A percentile compares a stretch with the other conserved stretches of the same genome.
Evolutionary conservation across 768 basidiomycete genomes (phyloP).

Genomic region (Crassisporium funariophilum): DNA sequence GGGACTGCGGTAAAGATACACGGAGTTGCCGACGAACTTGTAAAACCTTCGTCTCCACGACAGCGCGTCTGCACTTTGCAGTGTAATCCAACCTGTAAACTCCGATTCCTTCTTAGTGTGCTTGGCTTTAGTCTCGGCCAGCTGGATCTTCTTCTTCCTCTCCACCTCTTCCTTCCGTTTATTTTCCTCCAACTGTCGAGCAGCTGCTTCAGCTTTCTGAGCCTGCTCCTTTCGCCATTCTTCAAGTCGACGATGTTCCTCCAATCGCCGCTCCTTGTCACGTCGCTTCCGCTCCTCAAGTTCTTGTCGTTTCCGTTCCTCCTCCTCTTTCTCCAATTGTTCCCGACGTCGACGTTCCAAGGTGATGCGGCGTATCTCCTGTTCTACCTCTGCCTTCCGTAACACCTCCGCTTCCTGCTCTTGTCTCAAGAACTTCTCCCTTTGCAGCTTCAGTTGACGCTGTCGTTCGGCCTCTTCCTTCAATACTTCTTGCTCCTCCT

Average conservation of each 20-base stretch:
- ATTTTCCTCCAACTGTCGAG: slow-evolving; percentile 44
- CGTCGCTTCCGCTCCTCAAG: slow-evolving; percentile 48
- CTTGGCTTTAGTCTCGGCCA: slow-evolving; percentile 45
- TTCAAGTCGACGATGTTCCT: slow-evolving; percentile 53
- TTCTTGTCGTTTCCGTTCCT: slow-evolving; percentile 45
- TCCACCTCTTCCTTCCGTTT: slow-evolving; percentile 43
- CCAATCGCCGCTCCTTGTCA: slow-evolving; percentile 49
- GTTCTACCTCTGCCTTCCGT: slow-evolving; percentile 39
- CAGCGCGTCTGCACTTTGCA: slow-evolving; percentile 55
- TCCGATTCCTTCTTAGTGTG: slow-evolving; percentile 35
- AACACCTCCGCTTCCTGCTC: slow-evolving; percentile 47
- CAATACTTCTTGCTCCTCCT: slow-evolving; percentile 45
- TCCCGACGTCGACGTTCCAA: slow-evolving; percentile 41
- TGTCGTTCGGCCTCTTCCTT: slow-evolving; percentile 48
- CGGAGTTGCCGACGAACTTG: slow-evolving; percentile 48
- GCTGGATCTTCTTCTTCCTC: slow-evolving; percentile 48
- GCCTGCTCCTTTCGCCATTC: slow-evolving; percentile 55
- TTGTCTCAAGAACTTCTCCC: slow-evolving; percentile 42
- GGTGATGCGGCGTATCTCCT: slow-evolving; percentile 40
- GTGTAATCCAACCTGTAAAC: slow-evolving; percentile 60
- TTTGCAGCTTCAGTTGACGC: slow-evolving; percentile 39
- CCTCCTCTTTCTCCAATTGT: slow-evolving; percentile 43
- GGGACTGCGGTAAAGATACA: slow-evolving; percentile 53
- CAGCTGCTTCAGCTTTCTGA: slow-evolving; percentile 44
- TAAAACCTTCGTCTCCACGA: slow-evolving; percentile 70